A percentile compares a stretch with the other conserved stretches of the same genome.
Conservation (phyloP, 2,329 filamentous ascomycete genomes). For the Beauveria varroae region DNA sequence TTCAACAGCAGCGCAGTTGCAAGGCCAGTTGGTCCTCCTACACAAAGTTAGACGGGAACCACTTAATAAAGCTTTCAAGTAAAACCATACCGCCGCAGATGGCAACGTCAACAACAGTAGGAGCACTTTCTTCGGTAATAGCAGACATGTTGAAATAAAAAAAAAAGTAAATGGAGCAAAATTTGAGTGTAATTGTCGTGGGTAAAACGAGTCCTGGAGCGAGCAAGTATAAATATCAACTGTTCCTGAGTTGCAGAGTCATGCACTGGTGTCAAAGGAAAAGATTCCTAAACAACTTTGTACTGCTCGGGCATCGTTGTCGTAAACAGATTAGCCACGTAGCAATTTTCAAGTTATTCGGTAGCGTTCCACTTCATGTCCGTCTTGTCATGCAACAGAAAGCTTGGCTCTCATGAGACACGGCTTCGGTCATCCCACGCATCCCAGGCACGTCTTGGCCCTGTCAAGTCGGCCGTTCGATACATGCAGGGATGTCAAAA, state of each 20-base stretch:
- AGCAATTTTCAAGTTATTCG: background rate
- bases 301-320: background rate
- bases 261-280: background rate
- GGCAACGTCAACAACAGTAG: constrained; percentile 24
- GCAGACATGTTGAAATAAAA: constrained; percentile 4
- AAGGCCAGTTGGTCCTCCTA: constrained; percentile 39
- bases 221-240: background rate
- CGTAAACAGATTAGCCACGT: background rate
- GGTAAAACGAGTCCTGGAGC: background rate
- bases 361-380: background rate
- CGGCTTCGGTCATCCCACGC: background rate
- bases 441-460: background rate
- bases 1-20: constrained; percentile 36
- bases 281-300: background rate
- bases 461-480: background rate
- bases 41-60: background rate
- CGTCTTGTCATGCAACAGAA: background rate
- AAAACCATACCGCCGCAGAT: constrained; percentile 28
- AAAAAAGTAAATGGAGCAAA: no score
- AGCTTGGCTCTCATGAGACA: background rate
- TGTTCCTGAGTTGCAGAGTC: background rate
- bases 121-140: constrained; percentile 1
- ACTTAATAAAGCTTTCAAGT: background rate
- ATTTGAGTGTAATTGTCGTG: background rate
- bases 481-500: background rate